Evolutionary conservation across 148 eudicot species (phyloP).

Genomic region (Rhododendron henanense): DNA sequence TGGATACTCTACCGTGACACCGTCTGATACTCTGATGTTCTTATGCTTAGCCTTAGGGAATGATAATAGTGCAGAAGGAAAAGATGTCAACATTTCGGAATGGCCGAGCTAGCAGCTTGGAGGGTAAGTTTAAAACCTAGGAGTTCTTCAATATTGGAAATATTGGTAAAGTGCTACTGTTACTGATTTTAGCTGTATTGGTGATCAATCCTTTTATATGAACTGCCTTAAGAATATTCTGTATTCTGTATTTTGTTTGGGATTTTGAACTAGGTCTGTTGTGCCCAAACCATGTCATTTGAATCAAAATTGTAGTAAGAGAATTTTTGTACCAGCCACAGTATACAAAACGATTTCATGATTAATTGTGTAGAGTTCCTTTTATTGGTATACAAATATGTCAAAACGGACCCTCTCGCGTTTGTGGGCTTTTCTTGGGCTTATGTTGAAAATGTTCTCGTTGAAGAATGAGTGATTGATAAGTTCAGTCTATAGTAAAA

Average conservation of each 20-base stretch:
- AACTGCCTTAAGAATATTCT: background rate
- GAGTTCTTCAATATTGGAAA: background rate
- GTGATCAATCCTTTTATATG: background rate
- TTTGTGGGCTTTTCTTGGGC: background rate
- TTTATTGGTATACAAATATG: background rate
- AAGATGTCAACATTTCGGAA: background rate
- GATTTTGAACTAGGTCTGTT: background rate
- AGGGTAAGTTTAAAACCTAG: background rate
- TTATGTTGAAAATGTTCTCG: background rate
- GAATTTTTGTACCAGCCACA: background rate
- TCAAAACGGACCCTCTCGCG: background rate
- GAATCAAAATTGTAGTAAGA: background rate
- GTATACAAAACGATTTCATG: background rate
- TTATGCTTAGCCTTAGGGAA: background rate
- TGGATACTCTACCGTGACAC: background rate
- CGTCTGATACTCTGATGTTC: background rate
- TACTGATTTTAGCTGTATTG: background rate
- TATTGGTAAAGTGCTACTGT: background rate
- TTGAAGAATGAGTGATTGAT: background rate
- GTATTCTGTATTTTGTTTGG: background rate
- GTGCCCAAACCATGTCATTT: background rate
- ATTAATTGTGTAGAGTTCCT: background rate
- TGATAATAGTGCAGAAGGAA: background rate
- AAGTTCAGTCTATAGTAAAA: background rate
- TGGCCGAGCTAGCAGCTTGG: slow-evolving; percentile 1